Percentiles rank a stretch among this genome's conserved stretches.
Conservation (phyloP, 2,329 filamentous ascomycete species). For the Neonectria punicea region DNA sequence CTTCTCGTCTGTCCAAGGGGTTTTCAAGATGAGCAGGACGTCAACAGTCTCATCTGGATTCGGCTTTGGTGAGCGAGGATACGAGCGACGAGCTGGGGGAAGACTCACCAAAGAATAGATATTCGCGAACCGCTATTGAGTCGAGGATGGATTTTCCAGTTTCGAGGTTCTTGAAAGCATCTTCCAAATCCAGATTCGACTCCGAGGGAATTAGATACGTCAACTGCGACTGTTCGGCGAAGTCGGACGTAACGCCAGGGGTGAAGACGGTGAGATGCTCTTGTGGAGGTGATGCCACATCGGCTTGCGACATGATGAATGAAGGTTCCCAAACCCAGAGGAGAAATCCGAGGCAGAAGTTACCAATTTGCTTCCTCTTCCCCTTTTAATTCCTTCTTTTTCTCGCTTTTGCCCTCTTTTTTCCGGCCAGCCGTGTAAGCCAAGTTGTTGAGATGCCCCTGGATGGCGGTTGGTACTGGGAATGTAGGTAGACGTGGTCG, state of each 20-base stretch:
- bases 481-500: conserved; percentile 34
- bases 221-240: conserved; percentile 68
- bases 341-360: background rate
- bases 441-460: conserved; percentile 27
- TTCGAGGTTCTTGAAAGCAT: conserved; percentile 57
- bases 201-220: conserved; percentile 69
- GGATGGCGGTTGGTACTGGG: conserved; percentile 15
- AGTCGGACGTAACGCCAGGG: conserved; percentile 46
- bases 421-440: conserved; percentile 37
- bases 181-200: conserved; percentile 65
- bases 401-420: conserved; percentile 21
- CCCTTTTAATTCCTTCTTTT: conserved; percentile 1
- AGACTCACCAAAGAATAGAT: conserved; percentile 76
- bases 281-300: conserved; percentile 33
- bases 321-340: conserved; percentile 9
- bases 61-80: conserved; percentile 27
- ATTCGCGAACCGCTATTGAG: conserved; percentile 69
- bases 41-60: conserved; percentile 77
- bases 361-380: background rate
- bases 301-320: conserved; percentile 33
- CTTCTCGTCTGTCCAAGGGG: conserved; percentile 67
- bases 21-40: conserved; percentile 75
- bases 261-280: conserved; percentile 36
- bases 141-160: conserved; percentile 62
- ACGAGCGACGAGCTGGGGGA: conserved; percentile 54